These are phyloP conservation scores for Suillus alpinus DNA, from an alignment of 768 basidiomycete genomes.

Conservation along the genomic window DNA sequence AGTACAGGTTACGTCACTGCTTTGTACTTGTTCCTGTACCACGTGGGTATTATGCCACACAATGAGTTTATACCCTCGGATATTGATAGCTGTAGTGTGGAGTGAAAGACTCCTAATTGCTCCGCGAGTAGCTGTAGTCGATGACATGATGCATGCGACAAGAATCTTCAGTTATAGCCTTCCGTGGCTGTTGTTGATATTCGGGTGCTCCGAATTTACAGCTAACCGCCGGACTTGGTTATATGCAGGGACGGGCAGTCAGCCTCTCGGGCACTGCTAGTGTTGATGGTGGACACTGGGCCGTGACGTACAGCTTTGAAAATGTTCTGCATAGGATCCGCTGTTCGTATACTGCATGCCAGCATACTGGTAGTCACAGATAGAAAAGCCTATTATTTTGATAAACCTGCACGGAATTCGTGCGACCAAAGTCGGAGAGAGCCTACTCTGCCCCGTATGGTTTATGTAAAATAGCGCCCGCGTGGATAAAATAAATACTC, in stretches of 20 bases:
- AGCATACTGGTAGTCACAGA: neutral
- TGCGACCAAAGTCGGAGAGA: neutral
- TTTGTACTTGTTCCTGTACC: neutral
- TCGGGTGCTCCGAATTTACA: neutral
- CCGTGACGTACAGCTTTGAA: neutral
- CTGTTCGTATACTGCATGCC: neutral
- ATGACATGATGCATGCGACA: neutral
- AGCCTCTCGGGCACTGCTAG: neutral
- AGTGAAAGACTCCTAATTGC: neutral
- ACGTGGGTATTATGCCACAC: neutral
- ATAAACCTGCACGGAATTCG: neutral
- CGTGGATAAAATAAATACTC: neutral
- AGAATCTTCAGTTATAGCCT: neutral
- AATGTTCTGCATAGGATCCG: neutral
- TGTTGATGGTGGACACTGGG: neutral
- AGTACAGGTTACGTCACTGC: neutral
- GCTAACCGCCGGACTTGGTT: neutral
- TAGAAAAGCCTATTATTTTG: neutral
- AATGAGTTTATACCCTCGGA: neutral
- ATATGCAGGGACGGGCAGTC: neutral
- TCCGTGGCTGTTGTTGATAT: neutral
- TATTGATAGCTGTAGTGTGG: neutral
- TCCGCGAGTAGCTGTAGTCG: neutral
- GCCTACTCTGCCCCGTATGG: neutral
- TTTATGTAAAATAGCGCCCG: neutral